Conservation (phyloP, 2,329 filamentous ascomycete species). For the Juglanconis juglandina region DNA sequence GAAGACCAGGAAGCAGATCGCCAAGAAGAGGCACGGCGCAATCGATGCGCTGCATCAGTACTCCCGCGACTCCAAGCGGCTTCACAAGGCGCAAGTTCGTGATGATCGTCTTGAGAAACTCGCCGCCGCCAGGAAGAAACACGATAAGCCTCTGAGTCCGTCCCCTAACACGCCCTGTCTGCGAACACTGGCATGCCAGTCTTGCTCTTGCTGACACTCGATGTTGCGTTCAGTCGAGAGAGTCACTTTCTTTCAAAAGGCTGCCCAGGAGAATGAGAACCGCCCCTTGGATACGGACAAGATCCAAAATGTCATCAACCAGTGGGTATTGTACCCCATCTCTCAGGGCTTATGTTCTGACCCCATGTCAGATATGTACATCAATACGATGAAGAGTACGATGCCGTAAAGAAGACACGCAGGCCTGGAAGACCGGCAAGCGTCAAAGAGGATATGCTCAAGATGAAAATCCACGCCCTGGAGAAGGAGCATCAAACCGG, state of each 20-base stretch:
- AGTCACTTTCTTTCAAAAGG: constrained; percentile 69
- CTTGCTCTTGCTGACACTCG: constrained; percentile 10
- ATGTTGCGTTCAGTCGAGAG: constrained; percentile 53
- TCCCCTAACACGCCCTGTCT: constrained; percentile 7
- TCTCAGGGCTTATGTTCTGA: constrained; percentile 1
- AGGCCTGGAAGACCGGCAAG: constrained; percentile 76
- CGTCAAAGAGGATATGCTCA: constrained; percentile 72
- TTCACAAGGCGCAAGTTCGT: constrained; percentile 74
- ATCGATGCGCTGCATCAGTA: constrained; percentile 79
- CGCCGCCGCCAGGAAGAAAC: constrained; percentile 65
- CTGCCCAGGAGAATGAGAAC: constrained; percentile 49
- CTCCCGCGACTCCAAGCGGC: constrained; percentile 77
- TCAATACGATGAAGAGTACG: constrained; percentile 69
- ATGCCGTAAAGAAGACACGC: constrained; percentile 62
- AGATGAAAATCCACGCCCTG: constrained; percentile 66
- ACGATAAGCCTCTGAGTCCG: constrained; percentile 70
- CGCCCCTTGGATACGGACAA: constrained; percentile 51
- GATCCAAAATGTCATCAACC: constrained; percentile 59
- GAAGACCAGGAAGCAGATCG: constrained; percentile 85
- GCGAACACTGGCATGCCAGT: not conserved
- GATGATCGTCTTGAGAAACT: constrained; percentile 79
- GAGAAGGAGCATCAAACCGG: constrained; percentile 78
- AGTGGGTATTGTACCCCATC: constrained; percentile 40
- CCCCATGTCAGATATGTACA: constrained; percentile 53
- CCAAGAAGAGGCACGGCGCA: constrained; percentile 77